Evolutionary conservation across 2,329 filamentous ascomycete genomes (phyloP).

Genomic region (Aureobasidium sp.): DNA sequence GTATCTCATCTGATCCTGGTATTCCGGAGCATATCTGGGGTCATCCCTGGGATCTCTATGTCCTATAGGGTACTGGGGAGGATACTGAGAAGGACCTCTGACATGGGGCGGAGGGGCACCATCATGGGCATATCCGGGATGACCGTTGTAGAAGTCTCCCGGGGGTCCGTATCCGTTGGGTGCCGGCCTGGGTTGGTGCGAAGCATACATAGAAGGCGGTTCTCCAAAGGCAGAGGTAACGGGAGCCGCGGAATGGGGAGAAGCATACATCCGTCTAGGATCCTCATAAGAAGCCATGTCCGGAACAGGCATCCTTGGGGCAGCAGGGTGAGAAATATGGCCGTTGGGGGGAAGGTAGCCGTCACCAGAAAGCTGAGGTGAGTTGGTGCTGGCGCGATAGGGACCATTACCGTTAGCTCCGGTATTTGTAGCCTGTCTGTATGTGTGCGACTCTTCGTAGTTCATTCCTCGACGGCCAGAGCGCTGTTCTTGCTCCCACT

Average conservation of each 20-base stretch:
- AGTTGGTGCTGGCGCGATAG: constrained; percentile 19
- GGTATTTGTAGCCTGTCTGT: constrained; percentile 33
- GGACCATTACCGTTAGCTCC: constrained; percentile 17
- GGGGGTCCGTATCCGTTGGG: not conserved
- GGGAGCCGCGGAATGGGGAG: constrained; percentile 7
- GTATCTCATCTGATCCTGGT: constrained; percentile 27
- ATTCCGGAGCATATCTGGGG: constrained; percentile 14
- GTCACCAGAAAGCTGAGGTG: constrained; percentile 25
- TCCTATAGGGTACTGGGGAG: not conserved
- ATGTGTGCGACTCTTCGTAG: constrained; percentile 38
- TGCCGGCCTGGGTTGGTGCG: constrained; percentile 2
- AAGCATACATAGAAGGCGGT: constrained; percentile 6
- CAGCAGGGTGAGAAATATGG: not conserved
- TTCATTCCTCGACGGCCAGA: constrained; percentile 40
- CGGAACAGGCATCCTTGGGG: constrained; percentile 1
- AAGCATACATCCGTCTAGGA: constrained; percentile 7
- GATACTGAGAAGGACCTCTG: constrained; percentile 17
- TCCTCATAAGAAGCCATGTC: constrained; percentile 15
- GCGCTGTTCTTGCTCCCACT: constrained; percentile 36
- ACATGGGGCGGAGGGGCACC: not conserved
- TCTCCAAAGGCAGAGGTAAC: constrained; percentile 11
- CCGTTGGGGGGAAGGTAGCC: constrained; percentile 18
- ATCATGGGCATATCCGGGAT: constrained; percentile 7
- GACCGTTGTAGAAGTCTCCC: constrained; percentile 7
- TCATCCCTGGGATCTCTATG: constrained; percentile 22